Base-by-base conservation (phyloP, 1,284 basidiomycete species). In the Sanghuangporus weigelae region DNA sequence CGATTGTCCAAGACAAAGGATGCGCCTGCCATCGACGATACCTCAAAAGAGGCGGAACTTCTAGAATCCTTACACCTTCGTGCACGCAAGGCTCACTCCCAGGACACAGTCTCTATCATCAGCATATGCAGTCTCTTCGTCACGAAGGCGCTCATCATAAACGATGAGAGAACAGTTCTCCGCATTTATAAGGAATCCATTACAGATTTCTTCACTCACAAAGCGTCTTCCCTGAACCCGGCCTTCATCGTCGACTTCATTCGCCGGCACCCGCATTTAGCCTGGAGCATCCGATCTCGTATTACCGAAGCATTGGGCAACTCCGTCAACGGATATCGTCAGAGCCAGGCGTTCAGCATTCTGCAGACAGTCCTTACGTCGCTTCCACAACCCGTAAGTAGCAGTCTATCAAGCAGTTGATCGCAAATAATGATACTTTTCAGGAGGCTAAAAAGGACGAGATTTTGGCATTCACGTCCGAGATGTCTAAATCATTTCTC, bases 181-280 rank as follows among this genome's bases (percentile, higher is more conserved):
- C 73, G 77, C 26, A 74, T 81, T 7, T 96, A 97, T 73, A 80
- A 79, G 50, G 77, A 78, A 64, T 94, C 93, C 0, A 74, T 96
- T 23, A 71, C 78, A 16, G 93, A 96, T 75, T 97, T 93, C 72
- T 78, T 91, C 63, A 85, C 84, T 8, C 84, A 92, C 64, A 97
- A 96, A 76, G 83, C 86, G 50, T 95, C 92, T 4, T 79, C 84
- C 40, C 79, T 97, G 54, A 90, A 90, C 68, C 76, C 84, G 1
- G 76, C 76, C 44, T 95, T 97, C 78, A 86, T 98, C 75, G 80
- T 86, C 61, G 92, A 95, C 59, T 91, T 92, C 69, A 79, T 92
- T 63, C 82, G 82, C 36, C 86, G 92, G 46, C 84, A 85, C 75
- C 86, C 92, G 0, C 66, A 75, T 7, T 76, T 81, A 6, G 92